Evolutionary conservation across 805 yeast genomes (phyloP).

Genomic region (Kodamaea kaohsiungensis): DNA sequence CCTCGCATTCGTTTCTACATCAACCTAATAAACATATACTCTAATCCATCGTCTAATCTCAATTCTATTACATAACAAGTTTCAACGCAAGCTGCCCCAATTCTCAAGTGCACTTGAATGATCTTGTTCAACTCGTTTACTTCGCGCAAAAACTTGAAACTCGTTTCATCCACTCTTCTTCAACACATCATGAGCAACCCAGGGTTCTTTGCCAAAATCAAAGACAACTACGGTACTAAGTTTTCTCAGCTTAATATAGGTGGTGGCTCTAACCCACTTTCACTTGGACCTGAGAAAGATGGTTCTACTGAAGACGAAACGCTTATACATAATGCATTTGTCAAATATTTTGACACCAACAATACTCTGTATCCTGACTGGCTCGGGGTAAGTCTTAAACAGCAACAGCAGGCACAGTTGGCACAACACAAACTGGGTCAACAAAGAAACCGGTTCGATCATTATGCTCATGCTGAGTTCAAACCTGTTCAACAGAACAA

Average conservation of each 20-base stretch:
- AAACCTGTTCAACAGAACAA: slow-evolving; percentile 15
- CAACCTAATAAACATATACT: background rate
- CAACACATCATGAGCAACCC: slow-evolving; percentile 9
- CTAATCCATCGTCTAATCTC: background rate
- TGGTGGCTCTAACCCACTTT: slow-evolving; percentile 10
- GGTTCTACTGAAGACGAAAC: slow-evolving; percentile 41
- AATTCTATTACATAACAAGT: no score
- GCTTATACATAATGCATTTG: slow-evolving; percentile 45
- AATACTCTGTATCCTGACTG: slow-evolving; percentile 44
- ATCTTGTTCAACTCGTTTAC: no score
- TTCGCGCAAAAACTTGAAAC: background rate
- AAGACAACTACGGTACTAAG: slow-evolving; percentile 37
- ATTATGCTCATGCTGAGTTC: slow-evolving; percentile 14
- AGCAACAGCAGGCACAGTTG: slow-evolving; percentile 12
- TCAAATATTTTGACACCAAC: slow-evolving; percentile 34
- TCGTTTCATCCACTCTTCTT: background rate
- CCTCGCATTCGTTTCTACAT: no score
- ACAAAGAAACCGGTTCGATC: slow-evolving; percentile 7
- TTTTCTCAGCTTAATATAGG: slow-evolving; percentile 38
- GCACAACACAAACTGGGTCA: slow-evolving; percentile 7
- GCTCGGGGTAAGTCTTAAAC: slow-evolving; percentile 30
- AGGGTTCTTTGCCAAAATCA: slow-evolving; percentile 35
- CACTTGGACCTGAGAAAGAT: slow-evolving; percentile 32
- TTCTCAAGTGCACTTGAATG: no score
- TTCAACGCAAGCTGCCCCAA: no score